Evolutionary conservation across 495 filamentous ascomycete genomes (phyloP), one percentile per base, ranked within the genome.

Genomic region (Hypoxylon perforatum): DNA sequence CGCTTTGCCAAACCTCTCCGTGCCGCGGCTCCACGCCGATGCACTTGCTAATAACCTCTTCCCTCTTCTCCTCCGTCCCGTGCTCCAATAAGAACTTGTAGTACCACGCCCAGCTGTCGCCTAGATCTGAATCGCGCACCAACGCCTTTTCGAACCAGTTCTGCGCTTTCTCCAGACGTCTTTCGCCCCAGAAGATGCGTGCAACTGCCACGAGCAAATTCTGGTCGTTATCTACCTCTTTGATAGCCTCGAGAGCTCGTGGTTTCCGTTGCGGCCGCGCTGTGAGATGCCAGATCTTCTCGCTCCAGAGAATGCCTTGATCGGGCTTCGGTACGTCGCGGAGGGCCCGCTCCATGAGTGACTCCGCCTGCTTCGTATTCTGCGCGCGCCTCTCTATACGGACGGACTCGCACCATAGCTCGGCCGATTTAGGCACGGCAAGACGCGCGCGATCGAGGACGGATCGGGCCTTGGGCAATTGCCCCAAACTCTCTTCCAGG

Each of bases 81-180:
- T 99, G 92, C 83, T 95, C 89, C 63, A 85, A 59, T 68, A 97
- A 73, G 72, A 97, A 99, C 77, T 94, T 96, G 77, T 91, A 95
- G 70, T 97, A 99, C 94, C 94, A 99, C 38, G 92, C 95, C 95
- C 95, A 99, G 5, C 89, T 92, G 80, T 99, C 95, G 30, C 96
- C 95, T 28, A 88, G 76, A 74, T 97, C 94, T 22, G 87, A 84
- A 70, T 98, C 92, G 11, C 93, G 81, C 54, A 96, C 77, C 53
- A 97, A 88, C 4, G 95, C 95, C 79, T 97, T 95, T 81, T 96
- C 91, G 72, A 99, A 98, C 95, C 95, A 99, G 56, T 87, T 94
- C 78, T 90, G 87, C 10, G 96, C 94, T 73, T 97, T 94, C 60
- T 97, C 94, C 19, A 98, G 80, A 72, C 89, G 88, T 4, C 95